Evolutionary conservation across 139 green algal species (phyloP), one percentile per base, ranked within the genome.

Genomic region (Closterium sp.): DNA sequence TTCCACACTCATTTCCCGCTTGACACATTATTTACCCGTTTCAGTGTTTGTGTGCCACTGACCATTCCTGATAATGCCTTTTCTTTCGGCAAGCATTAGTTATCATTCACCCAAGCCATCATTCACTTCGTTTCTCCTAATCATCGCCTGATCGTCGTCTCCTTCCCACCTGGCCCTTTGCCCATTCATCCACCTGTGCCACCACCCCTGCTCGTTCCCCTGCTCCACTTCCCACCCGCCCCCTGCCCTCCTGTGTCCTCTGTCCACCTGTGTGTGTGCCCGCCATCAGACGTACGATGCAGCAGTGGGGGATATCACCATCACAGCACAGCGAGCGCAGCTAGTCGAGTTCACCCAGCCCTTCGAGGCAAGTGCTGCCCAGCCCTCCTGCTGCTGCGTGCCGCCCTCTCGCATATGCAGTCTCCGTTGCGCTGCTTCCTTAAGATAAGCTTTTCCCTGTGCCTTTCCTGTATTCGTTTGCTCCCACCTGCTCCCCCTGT

Each of bases 301-400:
- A 79, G 87, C 87, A 24, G 28, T 89, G 17, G 87, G 87, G 29
- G 87, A 89, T 28, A 89, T 89, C 87, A 89, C 87, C 29, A 42
- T 89, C 24, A 89, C 87, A 9, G 87, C 87, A 1, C 28, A 34
- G 87, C 31, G 87, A 29, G 29, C 87, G 7, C 29, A 29, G 31
- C 31, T 89, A 21, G 87, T 89, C 31, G 87, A 89, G 17, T 89
- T 89, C 31, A 89, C 87, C 24, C 87, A 89, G 32, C 87, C 87
- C 24, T 89, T 73, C 19, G 62, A 79, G 62, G 62, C 62, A 79
- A 79, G 62, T 5, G n/a, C n/a, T n/a, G n/a, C n/a, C 42, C 42
- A 7, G 42, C 42, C 0, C 38, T 50, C 38, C 38, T 50, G 38
- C 38, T 50, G 38, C 38, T 50, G 38, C 38, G 7, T 50, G 5